Base-by-base conservation (phyloP, 495 filamentous ascomycete species). In the Lentithecium fluviatile region DNA sequence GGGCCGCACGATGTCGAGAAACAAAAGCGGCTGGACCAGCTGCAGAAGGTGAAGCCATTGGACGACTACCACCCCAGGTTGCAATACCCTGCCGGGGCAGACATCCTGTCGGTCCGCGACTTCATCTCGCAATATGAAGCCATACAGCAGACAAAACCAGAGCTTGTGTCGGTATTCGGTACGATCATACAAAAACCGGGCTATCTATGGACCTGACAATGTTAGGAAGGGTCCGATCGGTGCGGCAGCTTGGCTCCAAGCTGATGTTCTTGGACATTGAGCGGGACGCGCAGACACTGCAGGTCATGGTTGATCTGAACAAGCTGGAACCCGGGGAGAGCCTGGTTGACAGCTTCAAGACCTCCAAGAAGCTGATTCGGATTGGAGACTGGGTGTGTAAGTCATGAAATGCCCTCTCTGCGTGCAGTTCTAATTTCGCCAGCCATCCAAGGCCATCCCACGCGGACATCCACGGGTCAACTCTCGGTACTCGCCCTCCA, bases 201-300 rank as follows among this genome's bases (percentile, higher is more conserved):
- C 19, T 34, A 36, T 65, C 54, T 37, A 29, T 10, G 36, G 25
- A 51, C 8, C 63, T 82, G 50, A 71, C 48, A 11, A 56, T 24
- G 45, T 8, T 52, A 89, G 87, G 87, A 77, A 88, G 87, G 70
- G 78, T 90, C 62, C 78, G 71, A 73, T 80, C 79, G 47, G 76
- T 76, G 66, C 83, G 82, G 70, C 77, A 75, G 58, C 78, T 79
- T 51, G 85, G 82, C 56, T 83, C 80, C 67, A 89, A 88, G 75
- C 84, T 98, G 70, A 78, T 88, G 43, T 98, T 98, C 74, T 74
- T 96, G 64, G 87, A 93, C 74, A 68, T 97, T 56, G 74, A 88
- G 75, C 83, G 91, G 73, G 85, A 83, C 34, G 70, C 80, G 66
- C 56, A 51, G 6, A 81, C 80, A 62, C 67, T 91, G 29, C 94